A percentile compares a stretch with the other conserved stretches of the same genome.
These are phyloP conservation scores for Pezicula carpinea DNA, from an alignment of 2,329 filamentous ascomycete species.

Conservation along the genomic window DNA sequence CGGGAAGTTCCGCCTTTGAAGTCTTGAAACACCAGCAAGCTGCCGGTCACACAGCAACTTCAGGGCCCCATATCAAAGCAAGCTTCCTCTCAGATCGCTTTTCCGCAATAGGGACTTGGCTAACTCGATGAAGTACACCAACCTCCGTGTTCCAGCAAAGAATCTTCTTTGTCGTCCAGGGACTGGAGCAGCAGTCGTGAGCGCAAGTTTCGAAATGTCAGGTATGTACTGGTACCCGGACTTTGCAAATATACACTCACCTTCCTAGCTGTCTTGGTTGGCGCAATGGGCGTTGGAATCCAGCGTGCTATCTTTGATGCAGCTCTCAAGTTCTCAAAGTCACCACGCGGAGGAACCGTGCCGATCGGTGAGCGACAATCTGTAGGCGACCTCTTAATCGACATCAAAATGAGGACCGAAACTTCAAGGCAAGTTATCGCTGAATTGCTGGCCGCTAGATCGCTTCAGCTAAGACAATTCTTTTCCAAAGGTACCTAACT, in stretches of 20 bases:
- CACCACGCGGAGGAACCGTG: conserved; percentile 37
- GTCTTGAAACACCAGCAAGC: conserved; percentile 42
- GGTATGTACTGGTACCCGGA: neutral
- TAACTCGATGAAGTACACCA: conserved; percentile 31
- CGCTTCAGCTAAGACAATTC: neutral
- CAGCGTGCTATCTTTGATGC: conserved; percentile 50
- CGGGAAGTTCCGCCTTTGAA: conserved; percentile 36
- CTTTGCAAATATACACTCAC: conserved; percentile 4
- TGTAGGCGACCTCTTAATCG: conserved; percentile 46
- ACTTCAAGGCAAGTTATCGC: conserved; percentile 22
- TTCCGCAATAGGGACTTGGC: neutral
- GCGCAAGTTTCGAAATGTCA: conserved; percentile 35
- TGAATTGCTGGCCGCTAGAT: neutral
- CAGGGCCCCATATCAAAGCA: conserved; percentile 40
- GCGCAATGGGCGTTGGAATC: conserved; percentile 48
- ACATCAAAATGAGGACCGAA: conserved; percentile 48
- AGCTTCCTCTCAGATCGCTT: neutral
- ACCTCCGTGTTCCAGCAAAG: conserved; percentile 41
- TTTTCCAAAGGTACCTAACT: conserved; percentile 37
- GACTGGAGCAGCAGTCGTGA: conserved; percentile 37
- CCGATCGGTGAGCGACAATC: conserved; percentile 43
- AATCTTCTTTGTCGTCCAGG: conserved; percentile 43
- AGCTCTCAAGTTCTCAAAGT: conserved; percentile 44
- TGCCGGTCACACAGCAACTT: conserved; percentile 42
- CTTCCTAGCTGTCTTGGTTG: conserved; percentile 41